Base-by-base conservation (phyloP, 2,329 filamentous ascomycete genomes). In the Beauveria sp. region DNA sequence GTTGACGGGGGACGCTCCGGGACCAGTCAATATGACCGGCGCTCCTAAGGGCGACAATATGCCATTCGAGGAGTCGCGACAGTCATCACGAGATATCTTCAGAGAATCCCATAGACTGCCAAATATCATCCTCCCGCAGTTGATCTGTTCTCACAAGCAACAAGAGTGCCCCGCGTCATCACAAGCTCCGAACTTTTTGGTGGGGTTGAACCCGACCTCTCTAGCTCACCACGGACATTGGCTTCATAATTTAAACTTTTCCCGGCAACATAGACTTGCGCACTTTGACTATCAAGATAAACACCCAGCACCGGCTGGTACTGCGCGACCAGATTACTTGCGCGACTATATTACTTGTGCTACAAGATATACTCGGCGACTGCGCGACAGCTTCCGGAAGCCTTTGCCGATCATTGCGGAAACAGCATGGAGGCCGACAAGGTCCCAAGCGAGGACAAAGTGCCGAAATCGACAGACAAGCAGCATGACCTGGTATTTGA, bases 401-500 rank as follows among this genome's bases (percentile, higher is more conserved):
- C 26, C 20, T n/a, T 16, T 45, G 30, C 20, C 20, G 12, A 34
- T 18, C 20, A 10, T 16, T 28, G 16, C 43, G 28, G 58, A 54
- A 20, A 9, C 42, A 61, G 22, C 10, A 61, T 61, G 58, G 50
- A 54, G 14, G 28, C 50, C 20, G 58, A 55, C 28, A 54, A 28
- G 20, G 22, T 22, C n/a, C 22, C 26, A 9, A 40, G 24, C 54
- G 47, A 47, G 40, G 45, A 49, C 12, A 30, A 22, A n/a, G 28
- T 28, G 20, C 38, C 26, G 20, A 56, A 53, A 10, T 5, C 54
- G 10, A 42, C 14, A 42, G n/a, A 54, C 5, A 24, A 60, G 24
- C 56, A 57, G 42, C 54, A 61, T 18, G 53, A 59, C 55, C 67
- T 65, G n/a, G 63, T 66, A 2, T 70, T 72, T 60, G 74, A 77